phyloP scores from a whole-genome alignment of 2,329 filamentous ascomycete species.

The Didymella pomorum region DNA sequence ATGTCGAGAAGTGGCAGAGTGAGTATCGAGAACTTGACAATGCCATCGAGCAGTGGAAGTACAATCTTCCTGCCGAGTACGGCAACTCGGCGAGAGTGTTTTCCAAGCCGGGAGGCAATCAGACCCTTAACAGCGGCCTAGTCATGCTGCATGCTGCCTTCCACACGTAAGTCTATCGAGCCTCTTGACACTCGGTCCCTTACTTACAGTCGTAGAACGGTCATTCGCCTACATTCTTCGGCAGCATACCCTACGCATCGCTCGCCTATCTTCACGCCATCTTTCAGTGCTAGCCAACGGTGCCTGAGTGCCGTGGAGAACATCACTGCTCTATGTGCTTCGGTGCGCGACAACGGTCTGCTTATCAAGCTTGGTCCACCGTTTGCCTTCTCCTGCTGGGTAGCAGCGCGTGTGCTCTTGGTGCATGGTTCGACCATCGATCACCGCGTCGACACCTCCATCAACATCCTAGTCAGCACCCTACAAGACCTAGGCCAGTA shows the following conservation, averaged over 20 bases:
- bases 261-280: slow-evolving; percentile 88
- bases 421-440: slow-evolving; percentile 92
- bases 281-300: slow-evolving; percentile 82
- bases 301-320: slow-evolving; percentile 77
- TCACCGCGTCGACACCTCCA: slow-evolving; percentile 79
- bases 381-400: slow-evolving; percentile 93
- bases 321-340: slow-evolving; percentile 78
- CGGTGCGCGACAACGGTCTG: slow-evolving; percentile 76
- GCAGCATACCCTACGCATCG: slow-evolving; percentile 90
- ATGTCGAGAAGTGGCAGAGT: slow-evolving; percentile 89
- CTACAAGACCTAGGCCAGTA: slow-evolving; percentile 80
- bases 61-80: slow-evolving; percentile 81
- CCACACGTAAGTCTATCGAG: slow-evolving; percentile 70
- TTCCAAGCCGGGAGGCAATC: slow-evolving; percentile 65
- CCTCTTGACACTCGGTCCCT: no score
- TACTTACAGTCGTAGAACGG: slow-evolving; percentile 62
- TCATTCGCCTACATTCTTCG: slow-evolving; percentile 90
- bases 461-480: slow-evolving; percentile 82
- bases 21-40: slow-evolving; percentile 86
- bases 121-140: slow-evolving; percentile 80
- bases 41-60: slow-evolving; percentile 82
- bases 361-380: slow-evolving; percentile 84
- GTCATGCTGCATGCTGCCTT: slow-evolving; percentile 92
- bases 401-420: slow-evolving; percentile 83
- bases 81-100: slow-evolving; percentile 84